Evolutionary conservation across 371 early-diverging fungal species (phyloP).

Genomic region (Furculomyces boomerangus): DNA sequence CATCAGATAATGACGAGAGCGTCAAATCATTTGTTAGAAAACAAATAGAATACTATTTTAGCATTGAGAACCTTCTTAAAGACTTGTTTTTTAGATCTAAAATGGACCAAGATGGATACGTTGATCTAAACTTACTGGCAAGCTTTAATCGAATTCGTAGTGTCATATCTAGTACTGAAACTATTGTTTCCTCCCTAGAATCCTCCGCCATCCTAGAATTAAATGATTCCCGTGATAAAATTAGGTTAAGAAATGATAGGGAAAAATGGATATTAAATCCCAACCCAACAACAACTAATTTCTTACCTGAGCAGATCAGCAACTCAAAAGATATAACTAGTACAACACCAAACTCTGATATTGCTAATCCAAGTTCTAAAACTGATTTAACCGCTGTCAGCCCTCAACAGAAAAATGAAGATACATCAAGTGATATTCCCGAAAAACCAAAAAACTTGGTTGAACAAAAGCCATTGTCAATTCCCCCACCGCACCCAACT

Average conservation of each 20-base stretch:
- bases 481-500: not conserved
- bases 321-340: not conserved
- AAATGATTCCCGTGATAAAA: conserved; percentile 27
- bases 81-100: conserved; percentile 81
- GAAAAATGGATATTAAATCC: conserved; percentile 38
- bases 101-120: conserved; percentile 70
- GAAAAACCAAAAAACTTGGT: not conserved
- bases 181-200: conserved; percentile 40
- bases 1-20: conserved; percentile 12
- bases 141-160: conserved; percentile 74
- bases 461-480: not conserved
- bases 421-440: not conserved
- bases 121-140: conserved; percentile 48
- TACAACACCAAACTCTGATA: not conserved
- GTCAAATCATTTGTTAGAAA: conserved; percentile 17
- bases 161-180: conserved; percentile 36
- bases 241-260: conserved; percentile 59
- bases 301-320: not conserved
- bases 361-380: not conserved
- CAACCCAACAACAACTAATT: not conserved
- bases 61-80: conserved; percentile 82
- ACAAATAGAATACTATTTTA: conserved; percentile 74
- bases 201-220: conserved; percentile 37
- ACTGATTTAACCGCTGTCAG: not conserved
- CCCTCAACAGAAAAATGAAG: not conserved